Conservation (phyloP, 2,329 filamentous ascomycete species). For the Hawksworthiomyces lignivorus region DNA sequence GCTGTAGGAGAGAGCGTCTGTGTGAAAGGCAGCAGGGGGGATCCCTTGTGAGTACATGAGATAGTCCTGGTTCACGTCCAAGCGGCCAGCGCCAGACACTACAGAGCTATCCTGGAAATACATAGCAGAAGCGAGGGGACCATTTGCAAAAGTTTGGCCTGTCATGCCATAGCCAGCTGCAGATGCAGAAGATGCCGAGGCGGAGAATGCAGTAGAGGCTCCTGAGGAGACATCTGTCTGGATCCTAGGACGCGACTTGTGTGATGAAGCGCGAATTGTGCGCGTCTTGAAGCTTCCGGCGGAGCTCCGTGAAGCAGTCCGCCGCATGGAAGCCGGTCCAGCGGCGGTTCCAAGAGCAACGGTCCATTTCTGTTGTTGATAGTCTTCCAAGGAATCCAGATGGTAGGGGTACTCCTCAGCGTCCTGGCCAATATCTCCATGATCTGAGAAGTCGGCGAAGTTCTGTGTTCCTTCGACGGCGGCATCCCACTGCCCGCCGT, state of each 20-base stretch:
- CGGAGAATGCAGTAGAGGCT: conserved; percentile 35
- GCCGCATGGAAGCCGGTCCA: conserved; percentile 36
- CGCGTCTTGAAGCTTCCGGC: conserved; percentile 37
- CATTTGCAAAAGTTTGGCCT: conserved; percentile 23
- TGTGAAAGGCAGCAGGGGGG: conserved; percentile 40
- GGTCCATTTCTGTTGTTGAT: conserved; percentile 35
- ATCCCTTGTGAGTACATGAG: conserved; percentile 42
- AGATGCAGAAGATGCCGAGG: background rate
- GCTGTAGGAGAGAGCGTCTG: conserved; percentile 35
- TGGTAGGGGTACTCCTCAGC: conserved; percentile 48
- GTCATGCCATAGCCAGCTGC: conserved; percentile 40
- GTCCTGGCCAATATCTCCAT: conserved; percentile 42
- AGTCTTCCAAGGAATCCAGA: conserved; percentile 41
- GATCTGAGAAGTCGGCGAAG: conserved; percentile 46
- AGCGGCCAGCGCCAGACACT: conserved; percentile 27
- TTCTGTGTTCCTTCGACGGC: conserved; percentile 53
- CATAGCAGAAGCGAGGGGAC: background rate
- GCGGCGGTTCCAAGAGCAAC: conserved; percentile 28
- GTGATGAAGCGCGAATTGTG: conserved; percentile 33
- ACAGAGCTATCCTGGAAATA: conserved; percentile 33
- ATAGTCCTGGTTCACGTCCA: conserved; percentile 44
- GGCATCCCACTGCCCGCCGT: conserved; percentile 47
- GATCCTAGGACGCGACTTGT: conserved; percentile 35
- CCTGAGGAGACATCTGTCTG: conserved; percentile 41
- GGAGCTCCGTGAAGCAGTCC: conserved; percentile 36